Percentiles rank a stretch among this genome's conserved stretches.
These are phyloP conservation scores for Kodamaea sp. DNA, from an alignment of 1,139 yeast genomes.

Conservation along the genomic window DNA sequence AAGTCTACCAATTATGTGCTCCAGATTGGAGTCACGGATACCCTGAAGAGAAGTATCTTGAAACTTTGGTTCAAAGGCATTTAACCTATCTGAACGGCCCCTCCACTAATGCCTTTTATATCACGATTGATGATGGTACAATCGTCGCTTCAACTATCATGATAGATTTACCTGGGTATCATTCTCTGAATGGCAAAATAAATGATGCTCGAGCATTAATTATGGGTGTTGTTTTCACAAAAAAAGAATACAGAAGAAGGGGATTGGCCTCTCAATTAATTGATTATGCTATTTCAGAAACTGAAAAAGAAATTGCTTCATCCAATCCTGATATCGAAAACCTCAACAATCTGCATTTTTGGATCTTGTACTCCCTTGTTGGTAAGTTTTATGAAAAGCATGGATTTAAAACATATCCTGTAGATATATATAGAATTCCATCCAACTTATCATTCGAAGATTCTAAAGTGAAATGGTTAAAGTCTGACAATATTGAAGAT, in stretches of 20 bases:
- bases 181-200: slow-evolving; percentile 14
- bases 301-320: slow-evolving; percentile 26
- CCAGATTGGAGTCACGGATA: slow-evolving; percentile 26
- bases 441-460: slow-evolving; percentile 1
- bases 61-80: slow-evolving; percentile 10
- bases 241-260: slow-evolving; percentile 23
- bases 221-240: slow-evolving; percentile 30
- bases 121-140: neutral
- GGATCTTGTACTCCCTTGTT: slow-evolving; percentile 39
- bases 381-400: slow-evolving; percentile 32
- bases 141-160: slow-evolving; percentile 29
- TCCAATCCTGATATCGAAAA: too few species aligned
- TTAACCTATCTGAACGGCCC: slow-evolving; percentile 32
- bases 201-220: slow-evolving; percentile 22
- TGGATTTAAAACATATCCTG: slow-evolving; percentile 39
- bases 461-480: too few species aligned
- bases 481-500: too few species aligned
- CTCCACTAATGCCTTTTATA: slow-evolving; percentile 14
- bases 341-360: slow-evolving; percentile 7
- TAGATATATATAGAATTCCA: slow-evolving; percentile 36
- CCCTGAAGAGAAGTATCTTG: slow-evolving; percentile 17
- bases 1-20: slow-evolving; percentile 27
- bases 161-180: slow-evolving; percentile 9
- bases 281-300: slow-evolving; percentile 26
- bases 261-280: slow-evolving; percentile 33